Conservation (phyloP, 805 yeast genomes). For the Ascoidea tarda region DNA sequence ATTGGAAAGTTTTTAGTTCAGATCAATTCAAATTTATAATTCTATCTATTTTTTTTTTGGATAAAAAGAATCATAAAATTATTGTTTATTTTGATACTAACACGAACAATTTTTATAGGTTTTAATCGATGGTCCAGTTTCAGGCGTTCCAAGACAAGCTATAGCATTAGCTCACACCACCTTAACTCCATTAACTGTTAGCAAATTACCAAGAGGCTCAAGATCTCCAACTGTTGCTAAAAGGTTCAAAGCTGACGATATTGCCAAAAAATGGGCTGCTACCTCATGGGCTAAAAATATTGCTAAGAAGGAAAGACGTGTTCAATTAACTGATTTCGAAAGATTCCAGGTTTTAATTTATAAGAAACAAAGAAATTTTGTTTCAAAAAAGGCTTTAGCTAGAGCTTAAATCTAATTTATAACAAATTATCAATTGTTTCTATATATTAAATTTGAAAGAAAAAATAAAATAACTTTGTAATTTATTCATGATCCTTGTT, state of each 20-base stretch:
- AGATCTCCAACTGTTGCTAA: slow-evolving; percentile 74
- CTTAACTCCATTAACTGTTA: slow-evolving; percentile 83
- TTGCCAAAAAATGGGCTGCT: slow-evolving; percentile 82
- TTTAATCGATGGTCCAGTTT: slow-evolving; percentile 91
- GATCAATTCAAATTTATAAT: too few species aligned
- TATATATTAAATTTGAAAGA: too few species aligned
- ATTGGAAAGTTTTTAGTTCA: too few species aligned
- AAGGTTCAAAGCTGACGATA: slow-evolving; percentile 87
- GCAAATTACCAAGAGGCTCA: slow-evolving; percentile 87
- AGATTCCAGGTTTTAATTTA: slow-evolving; percentile 98
- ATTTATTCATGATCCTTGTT: too few species aligned
- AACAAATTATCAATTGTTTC: not conserved
- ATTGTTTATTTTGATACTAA: slow-evolving; percentile 14
- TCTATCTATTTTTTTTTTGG: not conserved
- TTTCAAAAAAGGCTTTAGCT: slow-evolving; percentile 71
- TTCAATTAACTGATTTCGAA: slow-evolving; percentile 90
- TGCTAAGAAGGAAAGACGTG: slow-evolving; percentile 88
- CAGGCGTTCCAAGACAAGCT: slow-evolving; percentile 86
- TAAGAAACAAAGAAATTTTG: slow-evolving; percentile 94
- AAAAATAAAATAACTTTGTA: too few species aligned
- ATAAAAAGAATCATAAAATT: not conserved
- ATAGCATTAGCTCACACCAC: slow-evolving; percentile 75
- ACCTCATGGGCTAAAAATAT: slow-evolving; percentile 97
- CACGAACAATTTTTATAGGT: slow-evolving; percentile 30
- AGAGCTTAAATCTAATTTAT: not conserved